phyloP scores from a whole-genome alignment of 2,329 filamentous ascomycete species.

The Colletotrichum agaves region DNA sequence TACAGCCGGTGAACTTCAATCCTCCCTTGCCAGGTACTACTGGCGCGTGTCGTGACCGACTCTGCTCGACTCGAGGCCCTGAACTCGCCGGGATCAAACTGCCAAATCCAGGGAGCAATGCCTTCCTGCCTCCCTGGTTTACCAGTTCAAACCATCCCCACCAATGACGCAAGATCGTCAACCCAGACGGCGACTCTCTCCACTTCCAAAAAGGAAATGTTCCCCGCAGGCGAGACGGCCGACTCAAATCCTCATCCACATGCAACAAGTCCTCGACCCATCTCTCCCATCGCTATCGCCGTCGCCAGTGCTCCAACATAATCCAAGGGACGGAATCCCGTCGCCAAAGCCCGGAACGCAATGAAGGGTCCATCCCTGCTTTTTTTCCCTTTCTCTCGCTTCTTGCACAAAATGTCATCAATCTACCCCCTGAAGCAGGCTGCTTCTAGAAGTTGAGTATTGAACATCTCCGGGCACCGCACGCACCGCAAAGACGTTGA shows the following conservation, averaged over 20 bases:
- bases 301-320: neutral
- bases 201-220: neutral
- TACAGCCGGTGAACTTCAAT: too few relatives aligned
- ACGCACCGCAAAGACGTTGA: too few relatives aligned
- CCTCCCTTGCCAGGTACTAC: neutral
- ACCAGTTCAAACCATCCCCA: neutral
- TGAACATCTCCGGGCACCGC: too few relatives aligned
- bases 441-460: neutral
- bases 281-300: neutral
- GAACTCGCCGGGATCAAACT: too few relatives aligned
- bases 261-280: neutral
- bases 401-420: neutral
- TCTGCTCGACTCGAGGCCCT: slow-evolving; percentile 14
- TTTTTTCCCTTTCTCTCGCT: too few relatives aligned
- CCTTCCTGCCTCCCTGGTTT: neutral
- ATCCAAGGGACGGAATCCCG: neutral
- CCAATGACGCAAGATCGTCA: slow-evolving; percentile 28
- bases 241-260: too few relatives aligned
- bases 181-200: neutral
- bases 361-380: slow-evolving; percentile 3
- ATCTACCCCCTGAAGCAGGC: neutral
- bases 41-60: slow-evolving; percentile 12
- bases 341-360: neutral
- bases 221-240: too few relatives aligned
- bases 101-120: neutral